phyloP scores from a whole-genome alignment of 257 asterid species.

The Plantago ovata region DNA sequence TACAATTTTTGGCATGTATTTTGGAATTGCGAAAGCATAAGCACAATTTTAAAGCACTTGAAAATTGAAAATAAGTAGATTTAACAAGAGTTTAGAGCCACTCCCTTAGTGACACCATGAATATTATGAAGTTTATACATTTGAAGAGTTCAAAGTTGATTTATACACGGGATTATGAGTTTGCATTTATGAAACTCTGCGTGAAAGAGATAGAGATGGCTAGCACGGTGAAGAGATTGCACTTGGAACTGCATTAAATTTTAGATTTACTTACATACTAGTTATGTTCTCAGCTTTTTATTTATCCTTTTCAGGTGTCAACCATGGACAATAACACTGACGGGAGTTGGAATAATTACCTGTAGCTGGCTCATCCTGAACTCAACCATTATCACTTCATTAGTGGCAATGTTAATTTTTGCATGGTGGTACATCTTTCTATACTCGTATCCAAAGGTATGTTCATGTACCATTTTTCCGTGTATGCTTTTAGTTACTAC shows the following conservation, averaged over 20 bases:
- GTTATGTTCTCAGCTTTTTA: neutral
- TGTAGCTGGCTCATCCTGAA: conserved; percentile 71
- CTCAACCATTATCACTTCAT: conserved; percentile 44
- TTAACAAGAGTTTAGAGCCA: too few relatives aligned
- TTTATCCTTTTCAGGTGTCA: conserved; percentile 69
- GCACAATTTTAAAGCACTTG: too few relatives aligned
- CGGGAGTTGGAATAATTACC: conserved; percentile 52
- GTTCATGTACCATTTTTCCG: too few relatives aligned
- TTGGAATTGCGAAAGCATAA: too few relatives aligned
- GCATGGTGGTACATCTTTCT: conserved; percentile 94
- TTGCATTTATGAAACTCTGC: neutral
- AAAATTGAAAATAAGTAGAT: too few relatives aligned
- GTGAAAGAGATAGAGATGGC: neutral
- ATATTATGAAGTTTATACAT: too few relatives aligned
- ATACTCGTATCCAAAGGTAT: conserved; percentile 87
- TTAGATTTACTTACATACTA: neutral
- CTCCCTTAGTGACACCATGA: too few relatives aligned
- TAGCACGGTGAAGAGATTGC: neutral
- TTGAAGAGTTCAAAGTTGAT: too few relatives aligned
- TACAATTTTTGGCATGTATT: too few relatives aligned
- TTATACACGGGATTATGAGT: too few relatives aligned
- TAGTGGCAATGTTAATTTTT: conserved; percentile 38
- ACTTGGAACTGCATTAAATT: neutral
- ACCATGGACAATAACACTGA: conserved; percentile 82
- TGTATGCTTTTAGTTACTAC: conserved; percentile 2